phyloP scores from a whole-genome alignment of 1,284 basidiomycete genomes.

The Apiotrichum veenhuisii region DNA sequence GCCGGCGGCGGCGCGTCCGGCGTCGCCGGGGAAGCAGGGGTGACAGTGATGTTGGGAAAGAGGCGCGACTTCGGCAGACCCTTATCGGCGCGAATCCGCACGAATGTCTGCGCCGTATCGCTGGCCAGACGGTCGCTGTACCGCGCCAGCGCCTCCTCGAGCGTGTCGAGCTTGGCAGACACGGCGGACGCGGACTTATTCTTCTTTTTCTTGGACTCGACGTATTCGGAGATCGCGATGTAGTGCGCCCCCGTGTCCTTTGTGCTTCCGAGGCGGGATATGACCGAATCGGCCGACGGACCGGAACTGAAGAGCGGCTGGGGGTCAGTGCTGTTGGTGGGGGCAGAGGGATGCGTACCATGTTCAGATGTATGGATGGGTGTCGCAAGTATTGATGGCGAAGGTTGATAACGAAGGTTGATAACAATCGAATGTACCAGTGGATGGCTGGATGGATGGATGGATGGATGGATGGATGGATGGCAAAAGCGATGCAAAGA shows the following conservation, averaged over 20 bases:
- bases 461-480: background rate
- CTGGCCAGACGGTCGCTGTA: background rate
- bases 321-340: too few relatives aligned
- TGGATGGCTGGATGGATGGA: background rate
- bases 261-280: background rate
- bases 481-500: background rate
- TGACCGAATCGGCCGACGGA: background rate
- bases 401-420: too few relatives aligned
- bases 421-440: too few relatives aligned
- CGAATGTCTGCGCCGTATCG: background rate
- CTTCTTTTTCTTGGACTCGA: background rate
- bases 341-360: background rate
- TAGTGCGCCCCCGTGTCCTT: conserved; percentile 1
- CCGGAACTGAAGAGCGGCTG: background rate
- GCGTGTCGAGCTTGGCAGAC: conserved; percentile 2
- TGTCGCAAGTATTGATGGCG: too few relatives aligned
- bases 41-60: background rate
- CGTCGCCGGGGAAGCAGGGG: background rate
- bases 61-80: background rate
- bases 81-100: background rate
- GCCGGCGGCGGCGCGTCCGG: background rate
- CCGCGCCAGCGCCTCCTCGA: background rate
- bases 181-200: background rate
- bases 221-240: background rate
- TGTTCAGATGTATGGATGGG: background rate